These are phyloP conservation scores for Dictyostelium firmibasis DNA, from an alignment of 78 protist genomes.

Conservation along the genomic window DNA sequence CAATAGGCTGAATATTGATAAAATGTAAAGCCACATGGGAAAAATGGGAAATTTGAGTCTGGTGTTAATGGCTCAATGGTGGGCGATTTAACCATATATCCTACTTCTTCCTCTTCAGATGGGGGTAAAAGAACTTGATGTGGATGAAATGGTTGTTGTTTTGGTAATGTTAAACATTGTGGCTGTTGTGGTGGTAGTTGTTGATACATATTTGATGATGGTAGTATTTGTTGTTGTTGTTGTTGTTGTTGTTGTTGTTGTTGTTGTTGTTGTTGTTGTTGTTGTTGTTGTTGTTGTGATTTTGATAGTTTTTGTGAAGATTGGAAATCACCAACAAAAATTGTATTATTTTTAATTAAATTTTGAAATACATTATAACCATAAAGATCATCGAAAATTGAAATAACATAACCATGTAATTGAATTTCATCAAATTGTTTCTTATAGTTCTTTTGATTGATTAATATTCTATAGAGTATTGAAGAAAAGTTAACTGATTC, in stretches of 20 bases:
- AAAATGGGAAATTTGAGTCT: not conserved
- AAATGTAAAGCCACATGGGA: not conserved
- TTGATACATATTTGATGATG: not conserved
- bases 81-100: not conserved
- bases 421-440: not conserved
- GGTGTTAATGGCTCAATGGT: not conserved
- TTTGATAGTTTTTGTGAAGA: not conserved
- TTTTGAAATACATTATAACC: not conserved
- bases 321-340: too few species aligned
- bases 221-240: too few species aligned
- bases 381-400: not conserved
- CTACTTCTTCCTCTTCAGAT: not conserved
- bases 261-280: not conserved
- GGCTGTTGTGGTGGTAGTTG: not conserved
- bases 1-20: conserved; percentile 4
- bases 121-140: not conserved
- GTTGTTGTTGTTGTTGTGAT: not conserved
- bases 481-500: not conserved
- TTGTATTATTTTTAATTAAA: not conserved
- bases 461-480: not conserved
- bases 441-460: not conserved
- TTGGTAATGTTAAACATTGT: not conserved
- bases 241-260: not conserved
- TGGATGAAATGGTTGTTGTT: not conserved
- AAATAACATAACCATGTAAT: not conserved